These are phyloP conservation scores for Macrocybe gigantea DNA, from an alignment of 768 basidiomycete genomes.

Conservation along the genomic window DNA sequence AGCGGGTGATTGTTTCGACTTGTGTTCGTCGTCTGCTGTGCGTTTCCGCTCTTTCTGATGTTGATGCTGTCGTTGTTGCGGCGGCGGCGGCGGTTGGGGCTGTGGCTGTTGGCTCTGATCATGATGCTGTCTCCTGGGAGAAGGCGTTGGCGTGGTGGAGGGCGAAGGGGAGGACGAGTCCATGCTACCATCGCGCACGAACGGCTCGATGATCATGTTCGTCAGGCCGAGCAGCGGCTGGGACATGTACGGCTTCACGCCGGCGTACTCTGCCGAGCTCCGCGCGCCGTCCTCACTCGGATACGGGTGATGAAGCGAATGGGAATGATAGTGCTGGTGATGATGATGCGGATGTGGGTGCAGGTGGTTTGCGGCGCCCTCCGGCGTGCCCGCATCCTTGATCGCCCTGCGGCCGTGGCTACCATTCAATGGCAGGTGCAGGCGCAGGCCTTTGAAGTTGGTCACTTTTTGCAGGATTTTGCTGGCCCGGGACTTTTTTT, in stretches of 20 bases:
- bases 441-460: slow-evolving; percentile 22
- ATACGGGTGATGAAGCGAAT: too few species aligned
- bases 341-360: slow-evolving; percentile 3
- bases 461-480: slow-evolving; percentile 35
- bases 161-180: slow-evolving; percentile 15
- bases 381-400: slow-evolving; percentile 7
- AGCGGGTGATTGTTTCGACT: too few species aligned
- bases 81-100: neutral
- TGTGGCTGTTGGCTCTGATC: neutral
- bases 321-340: slow-evolving; percentile 8
- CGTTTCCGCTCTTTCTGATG: too few species aligned
- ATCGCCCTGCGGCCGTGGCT: too few species aligned
- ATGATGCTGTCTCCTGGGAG: slow-evolving; percentile 1
- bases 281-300: too few species aligned
- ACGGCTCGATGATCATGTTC: slow-evolving; percentile 12
- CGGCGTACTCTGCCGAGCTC: slow-evolving; percentile 19
- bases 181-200: slow-evolving; percentile 14
- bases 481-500: slow-evolving; percentile 22
- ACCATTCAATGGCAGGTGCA: neutral
- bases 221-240: slow-evolving; percentile 31
- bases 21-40: too few species aligned
- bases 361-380: too few species aligned
- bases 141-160: slow-evolving; percentile 6
- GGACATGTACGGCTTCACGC: slow-evolving; percentile 39
- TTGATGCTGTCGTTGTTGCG: too few species aligned